Base-by-base conservation (phyloP, 2,329 filamentous ascomycete species). In the Didymella arachidicola region DNA sequence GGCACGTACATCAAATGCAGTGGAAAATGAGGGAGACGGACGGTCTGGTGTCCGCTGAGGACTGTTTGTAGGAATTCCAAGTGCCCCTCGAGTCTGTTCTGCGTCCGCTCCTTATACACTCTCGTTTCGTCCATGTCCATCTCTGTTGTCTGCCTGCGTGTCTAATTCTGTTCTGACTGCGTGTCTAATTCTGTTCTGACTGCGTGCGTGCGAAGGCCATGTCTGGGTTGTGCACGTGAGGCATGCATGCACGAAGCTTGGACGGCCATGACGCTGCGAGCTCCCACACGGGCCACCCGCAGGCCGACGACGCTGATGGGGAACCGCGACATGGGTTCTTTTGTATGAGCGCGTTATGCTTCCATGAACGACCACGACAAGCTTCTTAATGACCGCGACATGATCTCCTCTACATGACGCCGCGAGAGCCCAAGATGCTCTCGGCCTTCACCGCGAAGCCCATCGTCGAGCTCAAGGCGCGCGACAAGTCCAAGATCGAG, bases 401-500 rank as follows among this genome's bases (percentile, higher is more conserved):
- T 63, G 45, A 32, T 2, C 29, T 42, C 42, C 50, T 53, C 59
- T 62, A 58, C 52, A 70, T 65, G 67, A 62, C 38, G 44, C n/a
- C 16, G 11, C 32, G 27, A 26, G 44, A 50, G 19, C 46, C 54
- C 64, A 74, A 32, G 53, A 97, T 97, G 95, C 89, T 99, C 80
- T 96, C 94, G 80, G 95, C 95, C 76, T 99, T 99, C 81, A 96
- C 91, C 70, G 93, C 95, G 82, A 91, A 92, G 74, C 91, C 93
- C 65, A 94, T 99, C 77, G 91, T 98, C 84, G 95, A 99, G 90
- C 90, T 99, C 72, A 93, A 91, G 81, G 88, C 89, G 79, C 89
- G 92, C 79, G 94, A 98, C 86, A 97, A 96, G 83, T 96, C 92
- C 66, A 95, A 90, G 83, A 97, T 99, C 79, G 95, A 99, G 80